These are phyloP conservation scores for Cucurbita argyrosperma DNA, from an alignment of 306 rosid species.

Conservation along the genomic window DNA sequence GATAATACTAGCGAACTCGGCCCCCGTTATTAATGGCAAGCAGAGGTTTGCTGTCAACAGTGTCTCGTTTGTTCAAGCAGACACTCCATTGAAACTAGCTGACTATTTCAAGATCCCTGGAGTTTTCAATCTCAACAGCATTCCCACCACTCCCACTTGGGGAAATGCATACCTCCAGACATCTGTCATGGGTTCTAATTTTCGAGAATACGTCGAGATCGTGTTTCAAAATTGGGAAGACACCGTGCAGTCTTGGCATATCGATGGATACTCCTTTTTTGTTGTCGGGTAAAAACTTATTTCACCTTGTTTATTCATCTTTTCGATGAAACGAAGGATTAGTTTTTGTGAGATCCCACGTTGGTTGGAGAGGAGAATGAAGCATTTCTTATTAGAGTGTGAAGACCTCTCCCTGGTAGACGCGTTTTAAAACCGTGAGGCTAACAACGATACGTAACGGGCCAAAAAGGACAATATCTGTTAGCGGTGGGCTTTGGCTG, in stretches of 20 bases:
- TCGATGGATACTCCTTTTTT: constrained; percentile 73
- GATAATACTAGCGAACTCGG: constrained; percentile 72
- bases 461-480: too few relatives aligned
- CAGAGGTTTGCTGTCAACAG: constrained; percentile 86
- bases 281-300: constrained; percentile 61
- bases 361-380: too few relatives aligned
- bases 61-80: constrained; percentile 51
- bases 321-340: neutral
- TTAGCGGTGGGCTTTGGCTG: too few relatives aligned
- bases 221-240: constrained; percentile 92
- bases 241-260: constrained; percentile 87
- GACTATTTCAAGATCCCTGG: constrained; percentile 75
- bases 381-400: too few relatives aligned
- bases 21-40: constrained; percentile 73
- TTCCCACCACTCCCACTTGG: constrained; percentile 40
- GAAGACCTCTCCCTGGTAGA: too few relatives aligned
- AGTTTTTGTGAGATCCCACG: too few relatives aligned
- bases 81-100: constrained; percentile 80
- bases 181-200: constrained; percentile 69
- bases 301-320: neutral
- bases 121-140: constrained; percentile 68
- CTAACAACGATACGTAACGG: too few relatives aligned
- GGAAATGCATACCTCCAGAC: constrained; percentile 70
- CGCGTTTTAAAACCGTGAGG: too few relatives aligned
- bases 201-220: constrained; percentile 70